Evolutionary conservation across 768 basidiomycete genomes (phyloP).

Genomic region (Dentipellis fragilis): DNA sequence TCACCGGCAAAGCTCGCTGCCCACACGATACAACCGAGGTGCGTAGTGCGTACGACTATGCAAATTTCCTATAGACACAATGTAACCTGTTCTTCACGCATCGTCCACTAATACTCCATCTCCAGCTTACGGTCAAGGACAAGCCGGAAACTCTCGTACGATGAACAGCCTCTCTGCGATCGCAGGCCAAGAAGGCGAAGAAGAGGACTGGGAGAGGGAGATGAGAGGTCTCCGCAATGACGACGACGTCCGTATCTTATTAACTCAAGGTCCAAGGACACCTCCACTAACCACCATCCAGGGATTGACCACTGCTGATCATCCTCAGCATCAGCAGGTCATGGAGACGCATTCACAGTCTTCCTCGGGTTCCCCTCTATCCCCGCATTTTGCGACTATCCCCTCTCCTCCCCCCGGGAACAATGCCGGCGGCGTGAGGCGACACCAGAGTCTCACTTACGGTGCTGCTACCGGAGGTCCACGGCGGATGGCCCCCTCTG

Average conservation of each 20-base stretch:
- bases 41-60: not conserved
- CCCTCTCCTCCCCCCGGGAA: constrained; percentile 60
- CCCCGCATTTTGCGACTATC: constrained; percentile 49
- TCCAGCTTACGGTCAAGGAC: constrained; percentile 14
- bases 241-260: constrained; percentile 45
- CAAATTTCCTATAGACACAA: not conserved
- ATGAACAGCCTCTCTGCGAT: constrained; percentile 81
- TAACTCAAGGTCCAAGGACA: constrained; percentile 3
- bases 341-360: constrained; percentile 39
- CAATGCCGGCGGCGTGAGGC: constrained; percentile 40
- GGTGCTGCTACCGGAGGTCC: constrained; percentile 42
- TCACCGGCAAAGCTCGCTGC: constrained; percentile 14
- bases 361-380: constrained; percentile 42
- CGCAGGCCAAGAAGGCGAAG: constrained; percentile 79
- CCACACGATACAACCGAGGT: constrained; percentile 13
- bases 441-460: constrained; percentile 74
- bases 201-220: constrained; percentile 78
- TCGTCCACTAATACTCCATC: not conserved
- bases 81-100: not conserved
- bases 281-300: not conserved
- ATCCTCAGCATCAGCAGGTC: constrained; percentile 33
- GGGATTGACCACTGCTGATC: constrained; percentile 6
- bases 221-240: constrained; percentile 48
- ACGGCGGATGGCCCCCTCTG: constrained; percentile 35
- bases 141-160: constrained; percentile 57